phyloP scores from a whole-genome alignment of 2,329 filamentous ascomycete genomes.

The Talaromyces amestolkiae region DNA sequence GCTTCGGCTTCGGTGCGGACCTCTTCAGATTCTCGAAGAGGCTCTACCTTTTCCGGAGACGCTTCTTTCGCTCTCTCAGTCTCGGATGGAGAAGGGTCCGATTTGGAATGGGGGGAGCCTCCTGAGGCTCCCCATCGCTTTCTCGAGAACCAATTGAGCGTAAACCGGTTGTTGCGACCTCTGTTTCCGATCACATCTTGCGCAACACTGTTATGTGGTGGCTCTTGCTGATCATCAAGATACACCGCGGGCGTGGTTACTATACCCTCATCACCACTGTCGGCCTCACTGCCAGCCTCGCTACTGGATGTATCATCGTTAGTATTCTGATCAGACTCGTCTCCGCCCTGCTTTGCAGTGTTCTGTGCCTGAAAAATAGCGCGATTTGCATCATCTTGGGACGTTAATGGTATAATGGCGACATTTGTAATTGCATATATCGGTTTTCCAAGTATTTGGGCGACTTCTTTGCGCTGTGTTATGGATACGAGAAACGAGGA shows the following conservation, averaged over 20 bases:
- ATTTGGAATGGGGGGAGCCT: conserved; percentile 45
- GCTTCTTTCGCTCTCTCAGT: not conserved
- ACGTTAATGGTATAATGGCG: conserved; percentile 81
- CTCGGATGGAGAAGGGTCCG: not conserved
- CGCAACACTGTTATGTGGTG: conserved; percentile 60
- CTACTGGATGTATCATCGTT: conserved; percentile 22
- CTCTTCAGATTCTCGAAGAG: not conserved
- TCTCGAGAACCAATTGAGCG: conserved; percentile 85
- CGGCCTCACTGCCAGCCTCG: conserved; percentile 1
- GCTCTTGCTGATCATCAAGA: conserved; percentile 26
- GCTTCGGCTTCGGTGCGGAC: conserved; percentile 10
- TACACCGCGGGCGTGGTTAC: conserved; percentile 19
- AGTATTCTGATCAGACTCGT: conserved; percentile 30
- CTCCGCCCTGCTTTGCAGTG: conserved; percentile 42
- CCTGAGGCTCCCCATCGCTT: conserved; percentile 66
- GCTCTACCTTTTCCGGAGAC: not conserved
- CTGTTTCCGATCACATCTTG: conserved; percentile 83
- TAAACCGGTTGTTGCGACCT: conserved; percentile 84
- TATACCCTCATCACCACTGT: conserved; percentile 12
- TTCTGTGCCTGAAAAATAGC: conserved; percentile 65
- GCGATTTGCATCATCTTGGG: conserved; percentile 68
- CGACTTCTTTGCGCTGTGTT: conserved; percentile 80
- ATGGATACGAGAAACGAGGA: conserved; percentile 84
- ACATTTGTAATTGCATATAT: conserved; percentile 88
- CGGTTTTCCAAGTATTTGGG: conserved; percentile 75